Percentiles rank a stretch among this genome's conserved stretches.
phyloP scores from a whole-genome alignment of 352 stramenopile genomes.

The Pythium chondricola region DNA sequence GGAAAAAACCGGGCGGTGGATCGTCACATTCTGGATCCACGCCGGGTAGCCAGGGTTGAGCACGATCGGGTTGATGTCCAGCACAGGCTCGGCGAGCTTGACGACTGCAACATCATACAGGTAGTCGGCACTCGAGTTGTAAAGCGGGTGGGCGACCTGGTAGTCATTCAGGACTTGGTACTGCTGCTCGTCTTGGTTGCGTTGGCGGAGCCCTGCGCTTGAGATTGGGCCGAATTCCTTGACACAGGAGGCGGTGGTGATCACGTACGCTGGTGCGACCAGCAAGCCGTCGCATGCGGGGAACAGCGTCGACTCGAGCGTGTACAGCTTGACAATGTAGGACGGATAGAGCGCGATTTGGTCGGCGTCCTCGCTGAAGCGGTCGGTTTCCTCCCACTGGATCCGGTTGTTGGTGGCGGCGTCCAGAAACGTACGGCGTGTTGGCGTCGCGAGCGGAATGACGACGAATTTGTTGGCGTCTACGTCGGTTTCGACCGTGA shows the following conservation, averaged over 20 bases:
- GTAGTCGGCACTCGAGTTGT: conserved; percentile 4
- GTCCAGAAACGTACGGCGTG: conserved; percentile 12
- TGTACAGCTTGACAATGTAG: conserved; percentile 6
- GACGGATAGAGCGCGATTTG: not conserved
- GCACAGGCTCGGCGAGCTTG: not conserved
- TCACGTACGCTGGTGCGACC: conserved; percentile 16
- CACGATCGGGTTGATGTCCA: conserved; percentile 1
- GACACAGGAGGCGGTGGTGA: conserved; percentile 23
- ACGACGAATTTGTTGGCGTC: conserved; percentile 1
- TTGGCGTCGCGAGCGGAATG: not conserved
- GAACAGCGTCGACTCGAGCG: not conserved
- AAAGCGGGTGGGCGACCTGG: conserved; percentile 9
- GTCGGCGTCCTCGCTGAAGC: conserved; percentile 1
- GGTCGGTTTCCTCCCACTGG: not conserved
- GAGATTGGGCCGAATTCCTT: not conserved
- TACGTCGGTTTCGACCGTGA: conserved; percentile 1
- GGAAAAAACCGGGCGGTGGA: not conserved
- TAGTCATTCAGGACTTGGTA: conserved; percentile 1
- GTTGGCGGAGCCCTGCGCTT: not conserved
- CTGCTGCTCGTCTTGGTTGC: not conserved
- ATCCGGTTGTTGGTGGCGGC: not conserved
- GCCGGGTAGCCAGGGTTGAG: conserved; percentile 10
- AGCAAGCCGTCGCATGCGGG: conserved; percentile 9
- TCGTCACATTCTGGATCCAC: conserved; percentile 10
- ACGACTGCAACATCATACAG: conserved; percentile 12